These are phyloP conservation scores for Curvularia spicifera DNA, from an alignment of 2,329 filamentous ascomycete species.

Conservation along the genomic window DNA sequence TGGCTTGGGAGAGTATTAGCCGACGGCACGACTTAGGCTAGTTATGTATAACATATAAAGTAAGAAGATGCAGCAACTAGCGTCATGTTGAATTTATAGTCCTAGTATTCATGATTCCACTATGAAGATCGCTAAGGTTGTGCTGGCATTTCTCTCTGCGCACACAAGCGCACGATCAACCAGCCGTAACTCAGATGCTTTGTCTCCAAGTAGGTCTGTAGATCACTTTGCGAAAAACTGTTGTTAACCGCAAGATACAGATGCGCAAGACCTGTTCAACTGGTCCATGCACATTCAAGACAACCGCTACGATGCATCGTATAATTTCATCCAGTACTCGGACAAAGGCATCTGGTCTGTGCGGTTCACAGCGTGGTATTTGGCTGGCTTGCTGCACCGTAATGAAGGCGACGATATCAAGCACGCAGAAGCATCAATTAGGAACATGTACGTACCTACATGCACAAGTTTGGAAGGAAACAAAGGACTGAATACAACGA, in stretches of 20 bases:
- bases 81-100: neutral
- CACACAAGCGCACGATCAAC: neutral
- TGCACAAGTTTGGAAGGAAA: neutral
- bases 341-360: slow-evolving; percentile 54
- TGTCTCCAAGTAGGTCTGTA: neutral
- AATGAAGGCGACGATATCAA: slow-evolving; percentile 46
- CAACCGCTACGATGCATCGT: slow-evolving; percentile 51
- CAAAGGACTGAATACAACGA: neutral
- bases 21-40: neutral
- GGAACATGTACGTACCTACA: slow-evolving; percentile 33
- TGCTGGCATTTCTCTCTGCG: neutral
- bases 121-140: neutral
- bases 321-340: slow-evolving; percentile 53
- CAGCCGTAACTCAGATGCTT: neutral
- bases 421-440: slow-evolving; percentile 47
- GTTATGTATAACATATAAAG: neutral
- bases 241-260: neutral
- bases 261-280: slow-evolving; percentile 25
- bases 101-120: neutral
- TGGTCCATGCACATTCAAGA: slow-evolving; percentile 36
- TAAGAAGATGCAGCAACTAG: neutral
- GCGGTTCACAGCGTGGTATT: slow-evolving; percentile 55
- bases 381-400: slow-evolving; percentile 48
- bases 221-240: neutral
- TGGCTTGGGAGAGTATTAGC: slow-evolving; percentile 1